These are phyloP conservation scores for Lagenidium sp. DNA, from an alignment of 352 stramenopile species.

Conservation along the genomic window DNA sequence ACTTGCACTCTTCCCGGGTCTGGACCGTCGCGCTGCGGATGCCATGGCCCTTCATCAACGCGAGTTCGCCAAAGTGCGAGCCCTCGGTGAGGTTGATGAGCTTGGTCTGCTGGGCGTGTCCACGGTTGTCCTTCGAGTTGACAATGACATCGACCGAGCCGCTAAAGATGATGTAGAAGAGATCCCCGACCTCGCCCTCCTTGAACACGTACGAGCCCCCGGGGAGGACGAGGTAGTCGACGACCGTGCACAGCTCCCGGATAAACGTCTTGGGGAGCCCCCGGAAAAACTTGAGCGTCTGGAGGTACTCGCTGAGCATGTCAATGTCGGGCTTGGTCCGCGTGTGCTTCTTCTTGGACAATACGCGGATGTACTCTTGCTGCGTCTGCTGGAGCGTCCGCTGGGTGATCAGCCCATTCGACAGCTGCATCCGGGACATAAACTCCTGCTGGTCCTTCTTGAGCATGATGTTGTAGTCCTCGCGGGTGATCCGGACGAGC, in stretches of 20 bases:
- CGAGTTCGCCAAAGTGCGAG: slow-evolving; percentile 58
- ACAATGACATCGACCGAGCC: slow-evolving; percentile 66
- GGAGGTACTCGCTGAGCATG: slow-evolving; percentile 57
- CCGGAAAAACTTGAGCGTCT: slow-evolving; percentile 75
- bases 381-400: slow-evolving; percentile 16
- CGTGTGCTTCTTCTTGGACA: slow-evolving; percentile 37
- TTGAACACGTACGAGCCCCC: slow-evolving; percentile 38
- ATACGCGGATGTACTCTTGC: slow-evolving; percentile 43
- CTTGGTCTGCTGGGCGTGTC: slow-evolving; percentile 48
- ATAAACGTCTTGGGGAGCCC: slow-evolving; percentile 48
- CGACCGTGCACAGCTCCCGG: slow-evolving; percentile 52
- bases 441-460: slow-evolving; percentile 67
- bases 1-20: slow-evolving; percentile 42
- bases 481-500: slow-evolving; percentile 52
- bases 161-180: slow-evolving; percentile 74
- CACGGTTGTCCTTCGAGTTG: slow-evolving; percentile 36
- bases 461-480: slow-evolving; percentile 69
- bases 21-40: slow-evolving; percentile 62
- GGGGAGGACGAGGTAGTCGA: slow-evolving; percentile 39
- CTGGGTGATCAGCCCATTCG: slow-evolving; percentile 3
- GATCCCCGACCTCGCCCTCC: slow-evolving; percentile 58
- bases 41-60: slow-evolving; percentile 64
- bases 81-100: slow-evolving; percentile 64
- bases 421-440: slow-evolving; percentile 48
- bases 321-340: slow-evolving; percentile 44